A percentile compares a stretch with the other conserved stretches of the same genome.
Conservation (phyloP, 2,329 filamentous ascomycete genomes). For the Ophiostoma novo-ulmi region DNA sequence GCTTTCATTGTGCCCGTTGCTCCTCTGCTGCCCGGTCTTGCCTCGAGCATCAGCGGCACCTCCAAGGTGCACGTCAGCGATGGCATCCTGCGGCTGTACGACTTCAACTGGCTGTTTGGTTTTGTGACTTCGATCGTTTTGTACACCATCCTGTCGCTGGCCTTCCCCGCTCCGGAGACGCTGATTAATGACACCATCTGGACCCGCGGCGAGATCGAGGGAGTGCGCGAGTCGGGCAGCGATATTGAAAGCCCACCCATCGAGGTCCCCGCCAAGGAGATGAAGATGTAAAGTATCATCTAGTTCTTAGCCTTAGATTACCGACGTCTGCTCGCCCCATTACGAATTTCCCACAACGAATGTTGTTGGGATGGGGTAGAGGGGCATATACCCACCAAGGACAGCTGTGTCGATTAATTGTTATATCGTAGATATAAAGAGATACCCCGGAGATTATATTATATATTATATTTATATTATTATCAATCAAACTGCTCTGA, state of each 20-base stretch:
- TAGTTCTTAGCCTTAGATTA: background rate
- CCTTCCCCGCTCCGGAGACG: slow-evolving; percentile 47
- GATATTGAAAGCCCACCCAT: slow-evolving; percentile 26
- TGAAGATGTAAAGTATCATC: slow-evolving; percentile 15
- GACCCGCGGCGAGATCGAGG: slow-evolving; percentile 32
- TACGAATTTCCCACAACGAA: slow-evolving; percentile 11
- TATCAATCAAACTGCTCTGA: background rate
- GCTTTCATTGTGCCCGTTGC: slow-evolving; percentile 31
- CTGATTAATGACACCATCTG: slow-evolving; percentile 42
- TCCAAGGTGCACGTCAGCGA: slow-evolving; percentile 28
- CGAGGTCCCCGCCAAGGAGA: slow-evolving; percentile 17
- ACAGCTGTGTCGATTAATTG: slow-evolving; percentile 4
- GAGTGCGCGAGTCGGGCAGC: slow-evolving; percentile 26
- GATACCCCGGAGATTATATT: background rate
- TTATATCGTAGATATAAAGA: slow-evolving; percentile 4
- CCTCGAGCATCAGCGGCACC: slow-evolving; percentile 27
- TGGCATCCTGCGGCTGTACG: slow-evolving; percentile 52
- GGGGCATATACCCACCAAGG: background rate
- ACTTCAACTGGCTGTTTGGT: slow-evolving; percentile 62
- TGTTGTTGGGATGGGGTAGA: slow-evolving; percentile 6
- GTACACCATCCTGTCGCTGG: slow-evolving; percentile 47
- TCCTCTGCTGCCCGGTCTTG: slow-evolving; percentile 35
- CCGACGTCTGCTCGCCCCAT: slow-evolving; percentile 3
- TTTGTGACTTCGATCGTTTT: slow-evolving; percentile 53
- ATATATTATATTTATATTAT: background rate